Base-by-base conservation (phyloP, 2,329 filamentous ascomycete genomes). In the Hymenoscyphus infarciens region DNA sequence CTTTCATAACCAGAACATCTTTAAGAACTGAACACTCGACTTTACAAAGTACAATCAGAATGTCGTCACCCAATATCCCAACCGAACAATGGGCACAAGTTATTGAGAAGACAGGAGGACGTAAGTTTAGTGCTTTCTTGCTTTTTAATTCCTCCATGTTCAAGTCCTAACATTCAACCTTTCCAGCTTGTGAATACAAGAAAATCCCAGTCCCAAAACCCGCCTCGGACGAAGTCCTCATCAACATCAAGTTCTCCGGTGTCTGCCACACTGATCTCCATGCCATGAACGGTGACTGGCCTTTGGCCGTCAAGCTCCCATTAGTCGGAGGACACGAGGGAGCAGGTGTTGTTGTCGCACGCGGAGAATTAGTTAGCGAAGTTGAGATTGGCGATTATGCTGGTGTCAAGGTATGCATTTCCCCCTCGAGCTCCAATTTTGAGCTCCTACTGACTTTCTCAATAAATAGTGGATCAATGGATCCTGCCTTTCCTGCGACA, bases 11-110 rank as follows among this genome's bases (percentile, higher is more conserved):
- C 35, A 15, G 4, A 38, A 38, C 35, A 11, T 3, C 11, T 38
- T 38, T 13, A 38, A 38, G 35, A 16, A 15, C 35, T 35, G 2
- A 35, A 13, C 13, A 35, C 33, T 31, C 33, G 33, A 35, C 33
- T 38, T 38, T 38, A 38, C 35, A 2, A 31, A 38, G 35, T 38
- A 57, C 35, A 19, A 57, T 27, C 33, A 57, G 8, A 29, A 53
- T 60, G 55, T 62, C 66, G 67, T 35, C 61, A 72, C 25, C 25
- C 64, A 71, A 85, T 61, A 84, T 97, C 73, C 94, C 94, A 63
- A 85, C 83, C 58, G 87, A 87, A 77, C 94, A 98, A 82, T 96
- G 89, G 91, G 94, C 94, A 59, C 90, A 95, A 78, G 91, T 98
- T 70, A 82, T 95, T 71, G 90, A 96, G 78, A 85, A 92, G 82